These are phyloP conservation scores for Lasiosphaeriaceae sp. DNA, from an alignment of 495 filamentous ascomycete species.

Conservation along the genomic window DNA sequence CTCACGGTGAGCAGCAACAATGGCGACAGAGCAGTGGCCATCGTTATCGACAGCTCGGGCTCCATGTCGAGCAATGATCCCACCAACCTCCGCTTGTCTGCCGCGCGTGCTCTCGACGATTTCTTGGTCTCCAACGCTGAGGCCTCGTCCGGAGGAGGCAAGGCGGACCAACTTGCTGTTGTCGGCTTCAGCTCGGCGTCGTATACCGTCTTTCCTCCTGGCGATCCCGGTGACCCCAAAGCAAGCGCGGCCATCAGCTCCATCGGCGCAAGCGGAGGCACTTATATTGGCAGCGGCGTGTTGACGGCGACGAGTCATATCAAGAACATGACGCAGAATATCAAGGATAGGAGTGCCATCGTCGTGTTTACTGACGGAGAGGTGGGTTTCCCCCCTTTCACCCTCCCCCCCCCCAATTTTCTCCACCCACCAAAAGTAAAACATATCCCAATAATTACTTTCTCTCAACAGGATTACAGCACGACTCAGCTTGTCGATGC, in stretches of 20 bases:
- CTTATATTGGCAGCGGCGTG: slow-evolving; percentile 23
- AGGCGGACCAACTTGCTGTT: slow-evolving; percentile 26
- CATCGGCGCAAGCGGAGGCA: slow-evolving; percentile 8
- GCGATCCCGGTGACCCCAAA: slow-evolving; percentile 23
- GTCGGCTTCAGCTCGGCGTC: slow-evolving; percentile 23
- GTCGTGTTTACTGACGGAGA: slow-evolving; percentile 35
- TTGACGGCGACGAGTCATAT: slow-evolving; percentile 22
- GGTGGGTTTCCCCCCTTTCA: slow-evolving; percentile 8
- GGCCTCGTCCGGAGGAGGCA: slow-evolving; percentile 8
- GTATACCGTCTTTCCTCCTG: slow-evolving; percentile 20
- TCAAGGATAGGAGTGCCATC: slow-evolving; percentile 24
- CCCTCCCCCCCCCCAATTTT: too few species aligned
- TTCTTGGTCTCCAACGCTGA: slow-evolving; percentile 24
- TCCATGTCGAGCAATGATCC: slow-evolving; percentile 27
- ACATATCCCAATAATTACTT: too few species aligned
- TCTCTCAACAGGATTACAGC: slow-evolving; percentile 4
- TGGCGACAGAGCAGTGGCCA: slow-evolving; percentile 16
- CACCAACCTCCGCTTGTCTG: slow-evolving; percentile 21
- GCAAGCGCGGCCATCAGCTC: slow-evolving; percentile 8
- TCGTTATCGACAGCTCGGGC: slow-evolving; percentile 22
- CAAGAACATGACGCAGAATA: slow-evolving; percentile 4
- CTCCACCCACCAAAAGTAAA: too few species aligned
- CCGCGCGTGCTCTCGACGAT: slow-evolving; percentile 22
- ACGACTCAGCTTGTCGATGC: slow-evolving; percentile 14
- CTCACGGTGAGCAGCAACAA: slow-evolving; percentile 27